A percentile compares a stretch with the other conserved stretches of the same genome.
These are phyloP conservation scores for Mortierella sp. DNA, from an alignment of 371 early-diverging fungal species.

Conservation along the genomic window DNA sequence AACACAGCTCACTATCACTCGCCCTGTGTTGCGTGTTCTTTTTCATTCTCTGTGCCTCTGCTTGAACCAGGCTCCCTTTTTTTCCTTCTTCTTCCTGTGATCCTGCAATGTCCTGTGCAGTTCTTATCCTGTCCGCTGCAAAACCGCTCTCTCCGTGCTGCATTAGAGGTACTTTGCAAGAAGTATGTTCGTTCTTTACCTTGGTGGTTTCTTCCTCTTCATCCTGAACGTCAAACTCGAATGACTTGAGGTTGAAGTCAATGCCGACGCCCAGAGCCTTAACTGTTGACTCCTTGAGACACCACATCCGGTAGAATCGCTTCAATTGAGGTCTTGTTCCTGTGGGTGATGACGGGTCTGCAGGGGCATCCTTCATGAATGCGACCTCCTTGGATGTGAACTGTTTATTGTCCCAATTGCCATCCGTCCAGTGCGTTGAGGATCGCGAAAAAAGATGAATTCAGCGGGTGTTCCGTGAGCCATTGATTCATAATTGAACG, in stretches of 20 bases:
- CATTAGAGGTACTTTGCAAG: background rate
- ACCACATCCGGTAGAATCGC: conserved; percentile 54
- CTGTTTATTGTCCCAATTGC: conserved; percentile 6
- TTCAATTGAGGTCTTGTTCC: conserved; percentile 23
- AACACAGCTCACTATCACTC: background rate
- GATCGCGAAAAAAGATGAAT: background rate
- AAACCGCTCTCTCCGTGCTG: conserved; percentile 14
- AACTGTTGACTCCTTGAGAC: conserved; percentile 48
- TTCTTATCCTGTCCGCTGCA: background rate
- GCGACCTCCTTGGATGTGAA: conserved; percentile 30
- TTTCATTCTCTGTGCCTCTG: background rate
- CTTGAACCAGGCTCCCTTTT: background rate
- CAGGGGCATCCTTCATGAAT: conserved; percentile 26
- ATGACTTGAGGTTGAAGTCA: conserved; percentile 30
- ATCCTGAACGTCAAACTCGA: conserved; percentile 40
- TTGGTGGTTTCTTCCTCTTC: conserved; percentile 28
- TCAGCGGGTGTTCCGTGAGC: background rate
- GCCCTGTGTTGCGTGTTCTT: background rate
- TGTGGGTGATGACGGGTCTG: conserved; percentile 15
- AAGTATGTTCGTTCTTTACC: conserved; percentile 14
- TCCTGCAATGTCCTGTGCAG: background rate
- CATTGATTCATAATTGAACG: background rate
- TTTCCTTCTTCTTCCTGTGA: background rate
- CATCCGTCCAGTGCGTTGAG: background rate
- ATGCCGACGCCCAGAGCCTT: conserved; percentile 45